Evolutionary conservation across 2,329 filamentous ascomycete genomes (phyloP).

Genomic region (Penicillium sp.): DNA sequence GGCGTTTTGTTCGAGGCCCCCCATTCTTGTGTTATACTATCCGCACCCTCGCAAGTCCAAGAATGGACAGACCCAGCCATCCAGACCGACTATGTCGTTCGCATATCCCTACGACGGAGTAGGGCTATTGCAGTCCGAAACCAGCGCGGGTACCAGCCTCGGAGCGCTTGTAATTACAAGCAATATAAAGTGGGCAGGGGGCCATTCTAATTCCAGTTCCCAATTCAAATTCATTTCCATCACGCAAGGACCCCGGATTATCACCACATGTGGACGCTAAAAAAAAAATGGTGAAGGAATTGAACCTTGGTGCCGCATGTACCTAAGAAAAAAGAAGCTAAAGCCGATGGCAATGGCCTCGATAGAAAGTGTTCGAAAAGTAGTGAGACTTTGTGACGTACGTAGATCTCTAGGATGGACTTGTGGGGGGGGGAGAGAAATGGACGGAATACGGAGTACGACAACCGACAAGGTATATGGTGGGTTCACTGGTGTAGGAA

Average conservation of each 20-base stretch:
- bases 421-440: background rate
- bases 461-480: background rate
- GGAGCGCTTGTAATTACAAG: background rate
- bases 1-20: background rate
- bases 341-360: background rate
- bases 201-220: background rate
- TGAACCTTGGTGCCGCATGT: background rate
- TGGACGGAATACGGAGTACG: background rate
- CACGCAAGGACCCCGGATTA: slow-evolving; percentile 3
- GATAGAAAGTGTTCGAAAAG: background rate
- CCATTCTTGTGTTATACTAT: background rate
- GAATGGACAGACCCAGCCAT: background rate
- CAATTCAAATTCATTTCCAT: background rate
- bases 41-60: background rate
- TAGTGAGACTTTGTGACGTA: background rate
- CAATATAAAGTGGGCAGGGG: background rate
- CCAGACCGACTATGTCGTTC: background rate
- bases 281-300: background rate
- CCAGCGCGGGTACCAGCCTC: background rate
- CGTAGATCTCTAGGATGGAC: slow-evolving; percentile 3
- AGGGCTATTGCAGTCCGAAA: background rate
- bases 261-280: background rate
- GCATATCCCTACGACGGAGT: background rate
- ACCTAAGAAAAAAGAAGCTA: background rate
- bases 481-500: background rate